Evolutionary conservation across 2,329 filamentous ascomycete genomes (phyloP).

Genomic region (Penicillium hordei): DNA sequence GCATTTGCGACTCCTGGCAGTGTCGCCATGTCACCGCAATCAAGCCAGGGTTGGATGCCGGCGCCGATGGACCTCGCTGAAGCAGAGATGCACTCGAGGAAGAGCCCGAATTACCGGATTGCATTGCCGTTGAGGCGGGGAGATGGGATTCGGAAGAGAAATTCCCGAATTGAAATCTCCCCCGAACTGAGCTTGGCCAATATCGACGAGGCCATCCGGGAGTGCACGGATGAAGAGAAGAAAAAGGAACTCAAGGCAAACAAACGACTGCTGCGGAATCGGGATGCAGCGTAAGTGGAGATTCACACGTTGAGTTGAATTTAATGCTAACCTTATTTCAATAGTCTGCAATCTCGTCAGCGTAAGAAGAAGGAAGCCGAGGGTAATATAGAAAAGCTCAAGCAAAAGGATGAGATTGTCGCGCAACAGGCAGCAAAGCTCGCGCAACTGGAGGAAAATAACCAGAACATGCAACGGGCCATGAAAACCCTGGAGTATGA

Average conservation of each 20-base stretch:
- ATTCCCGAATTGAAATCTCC: constrained; percentile 95
- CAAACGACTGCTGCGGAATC: constrained; percentile 88
- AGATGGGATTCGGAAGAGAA: constrained; percentile 97
- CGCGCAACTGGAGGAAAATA: background rate
- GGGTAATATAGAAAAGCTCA: background rate
- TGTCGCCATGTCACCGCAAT: constrained; percentile 62
- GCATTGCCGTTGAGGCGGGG: constrained; percentile 75
- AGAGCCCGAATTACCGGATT: constrained; percentile 65
- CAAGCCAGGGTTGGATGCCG: constrained; percentile 58
- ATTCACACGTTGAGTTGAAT: constrained; percentile 10
- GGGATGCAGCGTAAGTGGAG: constrained; percentile 84
- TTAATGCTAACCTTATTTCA: background rate
- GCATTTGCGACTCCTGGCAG: constrained; percentile 50
- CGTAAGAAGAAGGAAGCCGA: constrained; percentile 98
- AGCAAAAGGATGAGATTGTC: constrained; percentile 65
- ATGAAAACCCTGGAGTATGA: constrained; percentile 52
- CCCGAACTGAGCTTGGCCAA: constrained; percentile 89
- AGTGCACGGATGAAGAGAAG: constrained; percentile 78
- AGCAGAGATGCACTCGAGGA: constrained; percentile 54
- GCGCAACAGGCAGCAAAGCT: background rate
- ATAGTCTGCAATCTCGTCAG: constrained; percentile 88
- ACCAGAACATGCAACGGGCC: constrained; percentile 62
- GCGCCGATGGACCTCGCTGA: constrained; percentile 50
- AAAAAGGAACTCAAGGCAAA: constrained; percentile 97
- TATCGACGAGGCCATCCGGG: constrained; percentile 88